phyloP scores from a whole-genome alignment of 1,284 basidiomycete genomes.

The Pseudozyma pruni region DNA sequence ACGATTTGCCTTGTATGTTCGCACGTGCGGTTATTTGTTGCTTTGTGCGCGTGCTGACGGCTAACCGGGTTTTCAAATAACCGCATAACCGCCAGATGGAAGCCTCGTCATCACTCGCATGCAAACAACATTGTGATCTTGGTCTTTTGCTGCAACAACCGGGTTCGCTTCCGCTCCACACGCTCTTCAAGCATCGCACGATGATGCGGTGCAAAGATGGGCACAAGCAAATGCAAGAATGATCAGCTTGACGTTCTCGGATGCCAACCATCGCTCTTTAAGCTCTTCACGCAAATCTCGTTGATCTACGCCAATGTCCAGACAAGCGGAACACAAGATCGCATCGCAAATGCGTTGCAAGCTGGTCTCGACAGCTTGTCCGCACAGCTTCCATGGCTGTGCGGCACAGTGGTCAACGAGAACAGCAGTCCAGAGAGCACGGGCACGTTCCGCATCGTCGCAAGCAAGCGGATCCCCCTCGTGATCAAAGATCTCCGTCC shows the following conservation, averaged over 20 bases:
- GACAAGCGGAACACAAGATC: background rate
- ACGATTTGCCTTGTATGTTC: no score
- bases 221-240: no score
- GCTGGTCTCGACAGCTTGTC: conserved; percentile 1
- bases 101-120: no score
- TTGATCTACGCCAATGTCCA: background rate
- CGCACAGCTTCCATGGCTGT: conserved; percentile 5
- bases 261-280: conserved; percentile 2
- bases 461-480: background rate
- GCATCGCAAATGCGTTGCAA: background rate
- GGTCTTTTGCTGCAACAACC: no score
- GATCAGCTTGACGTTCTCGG: conserved; percentile 1
- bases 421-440: background rate
- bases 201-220: no score
- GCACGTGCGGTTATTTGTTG: no score
- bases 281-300: conserved; percentile 4
- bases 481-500: background rate
- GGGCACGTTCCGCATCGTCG: conserved; percentile 3
- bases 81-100: no score
- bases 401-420: conserved; percentile 2
- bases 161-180: background rate
- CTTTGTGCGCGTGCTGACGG: no score
- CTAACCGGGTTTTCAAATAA: no score
- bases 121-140: no score
- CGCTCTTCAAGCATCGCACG: background rate